Conservation (phyloP, 1,284 basidiomycete genomes). For the Leccinum fallax region DNA sequence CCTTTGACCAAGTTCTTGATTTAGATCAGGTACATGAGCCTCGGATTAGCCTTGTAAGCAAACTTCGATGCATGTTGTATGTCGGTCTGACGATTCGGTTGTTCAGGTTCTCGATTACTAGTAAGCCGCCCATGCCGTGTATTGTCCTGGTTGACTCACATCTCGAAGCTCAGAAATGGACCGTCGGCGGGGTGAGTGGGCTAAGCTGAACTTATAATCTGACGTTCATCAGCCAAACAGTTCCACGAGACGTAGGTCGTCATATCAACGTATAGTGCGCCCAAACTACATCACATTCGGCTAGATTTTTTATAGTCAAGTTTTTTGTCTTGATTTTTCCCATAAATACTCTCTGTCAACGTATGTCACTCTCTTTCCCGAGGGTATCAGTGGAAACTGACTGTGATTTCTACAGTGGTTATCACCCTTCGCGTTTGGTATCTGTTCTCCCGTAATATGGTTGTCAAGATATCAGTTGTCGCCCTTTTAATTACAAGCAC, state of each 20-base stretch:
- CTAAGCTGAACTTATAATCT: background rate
- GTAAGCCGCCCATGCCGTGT: background rate
- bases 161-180: background rate
- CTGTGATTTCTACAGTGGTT: slow-evolving; percentile 4
- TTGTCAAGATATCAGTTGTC: slow-evolving; percentile 15
- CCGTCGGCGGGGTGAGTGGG: background rate
- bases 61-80: background rate
- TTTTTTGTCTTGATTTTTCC: background rate
- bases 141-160: background rate
- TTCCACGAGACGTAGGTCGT: background rate
- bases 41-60: background rate
- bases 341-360: slow-evolving; percentile 11
- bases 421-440: slow-evolving; percentile 28
- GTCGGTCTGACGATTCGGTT: background rate
- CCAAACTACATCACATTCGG: background rate
- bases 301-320: background rate
- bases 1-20: background rate
- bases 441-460: slow-evolving; percentile 16
- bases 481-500: background rate
- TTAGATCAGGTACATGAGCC: background rate
- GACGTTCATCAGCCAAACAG: background rate
- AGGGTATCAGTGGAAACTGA: background rate
- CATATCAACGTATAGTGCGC: background rate
- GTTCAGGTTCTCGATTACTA: background rate
- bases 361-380: slow-evolving; percentile 1